phyloP scores from a whole-genome alignment of 2,329 filamentous ascomycete species.

The Calonectria honghensis region DNA sequence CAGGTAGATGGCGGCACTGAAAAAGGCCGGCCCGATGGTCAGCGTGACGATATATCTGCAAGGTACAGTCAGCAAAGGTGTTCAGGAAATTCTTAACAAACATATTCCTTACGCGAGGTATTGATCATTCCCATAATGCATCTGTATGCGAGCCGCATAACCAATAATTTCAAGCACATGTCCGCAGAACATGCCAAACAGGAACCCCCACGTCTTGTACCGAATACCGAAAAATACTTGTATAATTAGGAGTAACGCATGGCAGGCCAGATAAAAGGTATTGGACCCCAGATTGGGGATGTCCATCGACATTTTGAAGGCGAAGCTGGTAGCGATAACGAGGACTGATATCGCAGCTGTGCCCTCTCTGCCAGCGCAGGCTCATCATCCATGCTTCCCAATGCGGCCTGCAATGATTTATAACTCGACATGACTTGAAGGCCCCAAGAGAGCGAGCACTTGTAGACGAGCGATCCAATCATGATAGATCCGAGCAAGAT shows the following conservation, averaged over 20 bases:
- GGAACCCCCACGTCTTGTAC: constrained; percentile 64
- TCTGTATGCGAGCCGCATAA: constrained; percentile 74
- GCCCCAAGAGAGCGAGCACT: background rate
- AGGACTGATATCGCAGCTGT: background rate
- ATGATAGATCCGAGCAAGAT: background rate
- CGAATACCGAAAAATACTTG: constrained; percentile 62
- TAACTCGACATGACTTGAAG: background rate
- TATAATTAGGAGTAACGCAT: constrained; percentile 65
- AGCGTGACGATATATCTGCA: constrained; percentile 65
- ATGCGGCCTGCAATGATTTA: constrained; percentile 14
- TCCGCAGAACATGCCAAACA: constrained; percentile 69
- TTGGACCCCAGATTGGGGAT: constrained; percentile 46
- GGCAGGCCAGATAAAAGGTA: constrained; percentile 61
- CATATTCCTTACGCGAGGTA: constrained; percentile 71
- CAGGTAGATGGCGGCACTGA: constrained; percentile 78
- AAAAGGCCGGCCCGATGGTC: constrained; percentile 78
- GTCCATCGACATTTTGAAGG: constrained; percentile 44
- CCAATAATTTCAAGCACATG: constrained; percentile 75
- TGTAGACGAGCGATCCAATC: constrained; percentile 40
- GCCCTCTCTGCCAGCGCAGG: background rate
- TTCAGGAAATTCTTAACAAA: background rate
- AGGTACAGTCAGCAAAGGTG: background rate
- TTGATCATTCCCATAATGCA: constrained; percentile 70
- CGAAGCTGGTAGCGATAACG: background rate
- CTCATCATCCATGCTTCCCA: background rate